These are phyloP conservation scores for Plasmodium adleri DNA, from an alignment of 169 alveolate genomes.

Conservation along the genomic window DNA sequence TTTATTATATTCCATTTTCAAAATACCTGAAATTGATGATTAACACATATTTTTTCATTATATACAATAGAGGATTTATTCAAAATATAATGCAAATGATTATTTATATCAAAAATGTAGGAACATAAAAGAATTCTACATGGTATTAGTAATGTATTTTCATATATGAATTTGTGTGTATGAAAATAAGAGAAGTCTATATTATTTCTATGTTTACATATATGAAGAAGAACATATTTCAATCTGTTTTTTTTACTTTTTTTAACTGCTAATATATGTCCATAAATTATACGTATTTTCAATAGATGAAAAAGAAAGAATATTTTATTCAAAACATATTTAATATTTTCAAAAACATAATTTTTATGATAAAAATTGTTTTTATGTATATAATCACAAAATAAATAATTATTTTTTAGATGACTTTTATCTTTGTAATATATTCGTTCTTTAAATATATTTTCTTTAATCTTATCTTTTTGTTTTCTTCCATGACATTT, in stretches of 20 bases:
- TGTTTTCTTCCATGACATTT: constrained; percentile 11
- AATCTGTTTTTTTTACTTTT: constrained; percentile 25
- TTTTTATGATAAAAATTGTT: constrained; percentile 43
- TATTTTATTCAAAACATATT: constrained; percentile 27
- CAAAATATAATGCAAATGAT: constrained; percentile 53
- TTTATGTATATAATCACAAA: constrained; percentile 6
- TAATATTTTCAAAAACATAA: constrained; percentile 25
- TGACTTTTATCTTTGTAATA: constrained; percentile 25
- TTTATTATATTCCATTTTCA: too few relatives aligned
- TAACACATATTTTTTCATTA: constrained; percentile 45
- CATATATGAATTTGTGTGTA: constrained; percentile 10
- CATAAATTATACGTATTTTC: constrained; percentile 53
- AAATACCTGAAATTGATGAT: constrained; percentile 50
- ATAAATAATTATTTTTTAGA: constrained; percentile 37
- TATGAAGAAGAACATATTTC: constrained; percentile 28
- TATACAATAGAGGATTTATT: constrained; percentile 55
- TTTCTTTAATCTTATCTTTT: background rate
- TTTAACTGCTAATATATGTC: constrained; percentile 52
- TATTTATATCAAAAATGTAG: constrained; percentile 39
- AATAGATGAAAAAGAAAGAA: constrained; percentile 44
- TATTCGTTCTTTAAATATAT: constrained; percentile 16
- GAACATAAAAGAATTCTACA: constrained; percentile 37
- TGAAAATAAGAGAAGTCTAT: constrained; percentile 8
- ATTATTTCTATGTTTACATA: constrained; percentile 30
- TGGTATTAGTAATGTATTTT: constrained; percentile 26